Evolutionary conservation across 2,329 filamentous ascomycete genomes (phyloP), one percentile per base, ranked within the genome.

Genomic region (Exophiala lecanii-corni): DNA sequence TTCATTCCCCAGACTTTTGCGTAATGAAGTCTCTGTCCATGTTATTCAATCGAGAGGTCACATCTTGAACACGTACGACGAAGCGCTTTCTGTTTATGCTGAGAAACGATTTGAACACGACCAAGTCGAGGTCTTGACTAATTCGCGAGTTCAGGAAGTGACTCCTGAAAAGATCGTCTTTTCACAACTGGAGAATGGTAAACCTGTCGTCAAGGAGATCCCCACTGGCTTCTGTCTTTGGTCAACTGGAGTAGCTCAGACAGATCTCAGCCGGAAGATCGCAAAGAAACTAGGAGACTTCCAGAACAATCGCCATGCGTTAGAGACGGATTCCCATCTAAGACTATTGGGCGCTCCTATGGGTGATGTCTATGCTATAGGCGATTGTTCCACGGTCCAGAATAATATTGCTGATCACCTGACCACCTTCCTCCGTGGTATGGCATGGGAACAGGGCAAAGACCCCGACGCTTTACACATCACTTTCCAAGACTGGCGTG

Each of bases 61-160:
- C 57, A 98, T 98, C 51, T 74, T 98, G 20, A 98, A 98, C 69
- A 98, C 92, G 0, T 98, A 98, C 61, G 92, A 98, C 54, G 92
- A 98, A 67, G 84, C 88, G 0, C 75, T 98, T 1, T 96, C 89
- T 9, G 81, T 82, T 60, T 98, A 94, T 61, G 91, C 92, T 15
- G 92, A 98, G 67, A 79, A 86, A 40, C 82, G 86, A 31, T 96
- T 98, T 59, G 80, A 85, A 13, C 87, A 92, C 58, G 92, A 98
- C 62, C 81, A 89, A 55, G 84, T 98, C 43, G 84, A 94, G 33
- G 83, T 98, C 6, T 76, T 95, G 54, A 96, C 89, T 40, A 97
- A 96, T 64, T 83, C 92, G 1, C 80, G 92, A 47, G 92, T 98
- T 15, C 87, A 89, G 65, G 91, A 96, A 64, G 89, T 98, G 12